These are phyloP conservation scores for Canavalia ensiformis DNA, from an alignment of 306 rosid genomes.

Conservation along the genomic window DNA sequence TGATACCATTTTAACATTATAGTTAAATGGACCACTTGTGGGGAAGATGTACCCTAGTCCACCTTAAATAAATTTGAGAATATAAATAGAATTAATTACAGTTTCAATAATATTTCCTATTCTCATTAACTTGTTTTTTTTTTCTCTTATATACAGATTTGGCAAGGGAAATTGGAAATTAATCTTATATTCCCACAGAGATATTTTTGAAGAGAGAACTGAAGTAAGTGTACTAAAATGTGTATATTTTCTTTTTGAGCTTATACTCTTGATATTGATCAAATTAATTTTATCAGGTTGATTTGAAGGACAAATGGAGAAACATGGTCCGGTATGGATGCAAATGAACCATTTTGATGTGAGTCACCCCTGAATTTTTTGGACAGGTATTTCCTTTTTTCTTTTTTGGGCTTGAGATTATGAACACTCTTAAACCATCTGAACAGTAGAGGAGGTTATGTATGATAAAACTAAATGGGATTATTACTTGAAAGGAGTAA, in stretches of 20 bases:
- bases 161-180: slow-evolving; percentile 72
- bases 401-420: background rate
- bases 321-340: background rate
- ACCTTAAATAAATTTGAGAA: background rate
- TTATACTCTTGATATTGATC: background rate
- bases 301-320: slow-evolving; percentile 64
- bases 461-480: background rate
- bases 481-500: background rate
- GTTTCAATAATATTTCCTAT: slow-evolving; percentile 25
- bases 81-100: background rate
- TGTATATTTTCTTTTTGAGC: background rate
- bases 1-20: no score
- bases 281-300: slow-evolving; percentile 61
- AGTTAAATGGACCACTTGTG: no score
- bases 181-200: slow-evolving; percentile 53
- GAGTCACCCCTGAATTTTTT: background rate
- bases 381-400: background rate
- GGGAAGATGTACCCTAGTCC: no score
- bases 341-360: background rate
- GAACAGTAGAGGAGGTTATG: background rate
- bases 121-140: slow-evolving; percentile 35
- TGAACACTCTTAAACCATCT: background rate
- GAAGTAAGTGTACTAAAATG: slow-evolving; percentile 51
- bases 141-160: slow-evolving; percentile 47
- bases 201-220: slow-evolving; percentile 67